Evolutionary conservation across 1,284 basidiomycete species (phyloP).

Genomic region (Amylostereum chailletii): DNA sequence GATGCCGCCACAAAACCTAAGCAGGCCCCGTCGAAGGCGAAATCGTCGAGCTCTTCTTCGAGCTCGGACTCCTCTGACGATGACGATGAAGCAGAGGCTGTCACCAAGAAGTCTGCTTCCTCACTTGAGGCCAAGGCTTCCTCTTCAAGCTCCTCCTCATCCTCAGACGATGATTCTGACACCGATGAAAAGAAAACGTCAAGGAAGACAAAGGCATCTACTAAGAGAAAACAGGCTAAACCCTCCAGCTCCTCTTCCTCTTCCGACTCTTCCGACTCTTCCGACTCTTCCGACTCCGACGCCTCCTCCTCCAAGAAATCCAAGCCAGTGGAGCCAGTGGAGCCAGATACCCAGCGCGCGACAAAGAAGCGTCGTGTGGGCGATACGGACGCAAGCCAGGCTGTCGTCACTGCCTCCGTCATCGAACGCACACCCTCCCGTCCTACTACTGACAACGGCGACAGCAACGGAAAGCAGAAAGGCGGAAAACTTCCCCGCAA

Average conservation of each 20-base stretch:
- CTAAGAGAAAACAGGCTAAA: constrained; percentile 9
- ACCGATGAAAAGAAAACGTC: constrained; percentile 6
- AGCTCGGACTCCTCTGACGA: constrained; percentile 11
- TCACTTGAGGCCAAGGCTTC: constrained; percentile 2
- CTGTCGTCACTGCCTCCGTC: no score
- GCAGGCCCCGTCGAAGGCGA: constrained; percentile 2
- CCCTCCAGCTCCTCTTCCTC: constrained; percentile 3
- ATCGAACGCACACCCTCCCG: constrained; percentile 5
- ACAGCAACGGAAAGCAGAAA: constrained; percentile 8
- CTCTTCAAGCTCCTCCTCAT: constrained; percentile 14
- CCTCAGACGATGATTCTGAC: constrained; percentile 9
- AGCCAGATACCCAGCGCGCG: constrained; percentile 10
- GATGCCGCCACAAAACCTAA: constrained; percentile 1
- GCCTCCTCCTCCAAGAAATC: constrained; percentile 9
- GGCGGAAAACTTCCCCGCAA: constrained; percentile 30
- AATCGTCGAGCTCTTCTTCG: constrained; percentile 15
- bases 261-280: constrained; percentile 9
- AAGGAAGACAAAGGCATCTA: constrained; percentile 1
- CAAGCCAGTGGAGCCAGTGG: constrained; percentile 2
- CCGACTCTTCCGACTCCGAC: constrained; percentile 10
- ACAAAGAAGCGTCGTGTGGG: background rate
- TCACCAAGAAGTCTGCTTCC: background rate
- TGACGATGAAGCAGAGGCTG: background rate
- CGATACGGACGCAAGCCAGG: no score
- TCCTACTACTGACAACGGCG: constrained; percentile 16